phyloP scores from a whole-genome alignment of 768 basidiomycete genomes.

The Tremella fuciformis region DNA sequence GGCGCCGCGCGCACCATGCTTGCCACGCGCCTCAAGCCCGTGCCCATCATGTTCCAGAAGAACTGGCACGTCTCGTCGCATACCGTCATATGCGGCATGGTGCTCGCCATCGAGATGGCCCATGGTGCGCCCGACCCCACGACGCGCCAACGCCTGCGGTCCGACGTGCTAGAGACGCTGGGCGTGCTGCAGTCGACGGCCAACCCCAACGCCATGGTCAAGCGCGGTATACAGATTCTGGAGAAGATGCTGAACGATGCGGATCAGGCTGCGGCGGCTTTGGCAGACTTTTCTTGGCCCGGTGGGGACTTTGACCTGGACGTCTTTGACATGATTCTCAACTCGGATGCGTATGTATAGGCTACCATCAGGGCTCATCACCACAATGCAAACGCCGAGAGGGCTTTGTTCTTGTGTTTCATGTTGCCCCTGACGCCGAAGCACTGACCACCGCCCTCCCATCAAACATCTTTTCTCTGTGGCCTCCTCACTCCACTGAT shows the following conservation, averaged over 20 bases:
- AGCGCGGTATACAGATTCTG: conserved; percentile 16
- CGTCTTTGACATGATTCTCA: conserved; percentile 17
- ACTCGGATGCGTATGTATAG: conserved; percentile 8
- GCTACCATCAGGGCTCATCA: background rate
- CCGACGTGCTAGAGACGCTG: conserved; percentile 14
- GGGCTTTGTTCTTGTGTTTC: too few species aligned
- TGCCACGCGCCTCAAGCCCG: conserved; percentile 6
- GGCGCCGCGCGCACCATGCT: conserved; percentile 14
- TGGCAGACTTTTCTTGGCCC: conserved; percentile 5
- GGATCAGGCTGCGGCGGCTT: background rate
- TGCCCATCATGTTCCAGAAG: conserved; percentile 22
- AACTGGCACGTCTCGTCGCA: conserved; percentile 25
- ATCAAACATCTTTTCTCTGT: background rate
- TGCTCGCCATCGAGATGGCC: conserved; percentile 17
- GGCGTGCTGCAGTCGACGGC: conserved; percentile 1
- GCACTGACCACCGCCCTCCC: background rate
- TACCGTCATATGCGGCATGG: conserved; percentile 20
- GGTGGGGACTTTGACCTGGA: conserved; percentile 6
- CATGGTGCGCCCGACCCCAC: conserved; percentile 7
- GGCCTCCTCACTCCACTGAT: background rate
- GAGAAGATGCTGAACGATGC: conserved; percentile 21
- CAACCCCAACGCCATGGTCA: conserved; percentile 17
- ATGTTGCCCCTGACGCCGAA: too few species aligned
- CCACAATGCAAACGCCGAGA: too few species aligned
- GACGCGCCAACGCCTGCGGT: background rate